Evolutionary conservation across 2,329 filamentous ascomycete genomes (phyloP).

Genomic region (Neopestalotiopsis sp.): DNA sequence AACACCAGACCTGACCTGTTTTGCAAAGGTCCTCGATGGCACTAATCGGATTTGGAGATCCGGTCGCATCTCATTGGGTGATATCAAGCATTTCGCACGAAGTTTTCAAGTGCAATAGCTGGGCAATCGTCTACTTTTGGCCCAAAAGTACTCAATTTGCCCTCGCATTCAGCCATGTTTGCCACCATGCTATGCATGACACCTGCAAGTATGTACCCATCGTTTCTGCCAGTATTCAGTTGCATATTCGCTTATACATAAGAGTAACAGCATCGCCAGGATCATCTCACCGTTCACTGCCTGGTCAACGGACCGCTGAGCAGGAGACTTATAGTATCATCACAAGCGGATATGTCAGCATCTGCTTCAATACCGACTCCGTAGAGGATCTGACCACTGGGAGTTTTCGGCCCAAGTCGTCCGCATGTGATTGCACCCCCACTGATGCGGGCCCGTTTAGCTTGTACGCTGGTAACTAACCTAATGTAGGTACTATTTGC

Average conservation of each 20-base stretch:
- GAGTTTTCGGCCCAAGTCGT: neutral
- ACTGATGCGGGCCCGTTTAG: neutral
- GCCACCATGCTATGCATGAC: neutral
- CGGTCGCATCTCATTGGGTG: too few species aligned
- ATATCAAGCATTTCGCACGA: neutral
- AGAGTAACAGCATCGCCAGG: neutral
- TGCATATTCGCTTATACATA: neutral
- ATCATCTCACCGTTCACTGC: neutral
- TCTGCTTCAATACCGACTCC: neutral
- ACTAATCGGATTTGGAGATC: too few species aligned
- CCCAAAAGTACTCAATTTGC: neutral
- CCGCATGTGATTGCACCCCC: slow-evolving; percentile 2
- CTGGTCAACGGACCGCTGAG: neutral
- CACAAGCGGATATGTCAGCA: slow-evolving; percentile 1
- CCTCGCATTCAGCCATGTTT: neutral
- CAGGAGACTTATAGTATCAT: neutral
- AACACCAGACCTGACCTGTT: too few species aligned
- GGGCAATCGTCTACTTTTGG: too few species aligned
- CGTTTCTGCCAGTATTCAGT: neutral
- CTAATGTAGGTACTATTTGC: neutral
- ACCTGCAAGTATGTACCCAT: neutral
- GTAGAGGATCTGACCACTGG: slow-evolving; percentile 1
- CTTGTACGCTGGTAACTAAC: neutral
- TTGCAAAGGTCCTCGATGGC: too few species aligned
- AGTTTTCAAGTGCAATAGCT: neutral